phyloP scores from a whole-genome alignment of 23 red algal species.

The Gracilariopsis chorda region DNA sequence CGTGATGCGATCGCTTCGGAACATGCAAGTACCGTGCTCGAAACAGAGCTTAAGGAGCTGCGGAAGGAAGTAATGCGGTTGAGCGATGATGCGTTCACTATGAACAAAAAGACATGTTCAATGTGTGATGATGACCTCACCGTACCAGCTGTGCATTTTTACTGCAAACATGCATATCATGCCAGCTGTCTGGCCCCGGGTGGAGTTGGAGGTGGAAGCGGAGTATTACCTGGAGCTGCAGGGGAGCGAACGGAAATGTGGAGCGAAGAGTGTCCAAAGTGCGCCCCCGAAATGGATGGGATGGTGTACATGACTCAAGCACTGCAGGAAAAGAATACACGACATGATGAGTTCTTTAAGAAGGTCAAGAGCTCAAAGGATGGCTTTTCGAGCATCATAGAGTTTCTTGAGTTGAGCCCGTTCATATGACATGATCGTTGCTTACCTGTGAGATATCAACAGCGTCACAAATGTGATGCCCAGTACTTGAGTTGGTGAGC shows the following conservation, averaged over 20 bases:
- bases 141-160: conserved; percentile 71
- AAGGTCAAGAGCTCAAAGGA: conserved; percentile 37
- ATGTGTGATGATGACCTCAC: conserved; percentile 68
- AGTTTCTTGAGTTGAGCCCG: conserved; percentile 49
- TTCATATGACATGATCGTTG: conserved; percentile 51
- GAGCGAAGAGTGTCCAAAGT: conserved; percentile 58
- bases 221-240: background rate
- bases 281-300: conserved; percentile 43
- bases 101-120: conserved; percentile 52
- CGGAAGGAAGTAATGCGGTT: conserved; percentile 45
- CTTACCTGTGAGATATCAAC: no score
- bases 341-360: conserved; percentile 63
- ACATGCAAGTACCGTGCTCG: conserved; percentile 32
- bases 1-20: conserved; percentile 42
- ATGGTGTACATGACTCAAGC: conserved; percentile 62
- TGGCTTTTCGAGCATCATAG: conserved; percentile 53
- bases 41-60: conserved; percentile 34
- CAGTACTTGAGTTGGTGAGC: no score
- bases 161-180: conserved; percentile 77
- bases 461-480: no score
- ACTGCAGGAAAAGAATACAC: conserved; percentile 52
- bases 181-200: conserved; percentile 50
- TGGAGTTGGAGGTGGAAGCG: conserved; percentile 14
- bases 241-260: conserved; percentile 37
- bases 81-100: conserved; percentile 43